phyloP scores from a whole-genome alignment of 768 basidiomycete genomes.

The Filobasidium wieringae region DNA sequence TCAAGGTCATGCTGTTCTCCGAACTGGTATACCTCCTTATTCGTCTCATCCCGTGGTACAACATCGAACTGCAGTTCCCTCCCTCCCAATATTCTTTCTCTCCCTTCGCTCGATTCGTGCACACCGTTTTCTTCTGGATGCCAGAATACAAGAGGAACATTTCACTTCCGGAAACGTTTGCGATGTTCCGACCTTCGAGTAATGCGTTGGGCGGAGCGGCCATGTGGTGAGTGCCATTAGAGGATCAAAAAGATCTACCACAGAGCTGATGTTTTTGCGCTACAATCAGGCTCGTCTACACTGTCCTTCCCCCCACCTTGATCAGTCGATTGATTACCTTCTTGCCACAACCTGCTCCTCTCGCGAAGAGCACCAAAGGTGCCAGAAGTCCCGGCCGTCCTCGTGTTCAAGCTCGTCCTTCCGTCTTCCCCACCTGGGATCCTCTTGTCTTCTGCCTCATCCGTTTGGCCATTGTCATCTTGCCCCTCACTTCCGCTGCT shows the following conservation, averaged over 20 bases:
- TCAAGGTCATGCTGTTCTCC: constrained; percentile 20
- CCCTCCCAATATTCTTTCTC: constrained; percentile 9
- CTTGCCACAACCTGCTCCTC: constrained; percentile 10
- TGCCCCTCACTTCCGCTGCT: constrained; percentile 32
- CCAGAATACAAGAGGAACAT: constrained; percentile 21
- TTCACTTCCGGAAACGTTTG: constrained; percentile 21
- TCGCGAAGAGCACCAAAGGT: no score
- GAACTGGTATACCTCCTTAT: constrained; percentile 27
- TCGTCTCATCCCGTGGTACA: constrained; percentile 27
- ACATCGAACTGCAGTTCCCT: constrained; percentile 21
- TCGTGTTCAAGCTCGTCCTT: background rate
- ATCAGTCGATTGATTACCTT: constrained; percentile 27
- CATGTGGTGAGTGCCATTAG: constrained; percentile 26
- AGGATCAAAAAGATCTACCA: background rate
- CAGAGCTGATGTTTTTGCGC: background rate
- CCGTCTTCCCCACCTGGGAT: constrained; percentile 21
- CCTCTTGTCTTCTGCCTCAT: constrained; percentile 29
- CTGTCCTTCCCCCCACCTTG: constrained; percentile 31
- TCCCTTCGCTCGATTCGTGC: constrained; percentile 18
- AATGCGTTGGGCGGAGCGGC: constrained; percentile 21
- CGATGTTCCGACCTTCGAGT: constrained; percentile 1
- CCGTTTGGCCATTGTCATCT: constrained; percentile 28
- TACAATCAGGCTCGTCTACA: constrained; percentile 23
- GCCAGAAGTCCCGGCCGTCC: background rate
- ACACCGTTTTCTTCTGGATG: constrained; percentile 28